A percentile compares a stretch with the other conserved stretches of the same genome.
Evolutionary conservation across 768 basidiomycete species (phyloP).

Genomic region (Macrolepiota fuliginosa): DNA sequence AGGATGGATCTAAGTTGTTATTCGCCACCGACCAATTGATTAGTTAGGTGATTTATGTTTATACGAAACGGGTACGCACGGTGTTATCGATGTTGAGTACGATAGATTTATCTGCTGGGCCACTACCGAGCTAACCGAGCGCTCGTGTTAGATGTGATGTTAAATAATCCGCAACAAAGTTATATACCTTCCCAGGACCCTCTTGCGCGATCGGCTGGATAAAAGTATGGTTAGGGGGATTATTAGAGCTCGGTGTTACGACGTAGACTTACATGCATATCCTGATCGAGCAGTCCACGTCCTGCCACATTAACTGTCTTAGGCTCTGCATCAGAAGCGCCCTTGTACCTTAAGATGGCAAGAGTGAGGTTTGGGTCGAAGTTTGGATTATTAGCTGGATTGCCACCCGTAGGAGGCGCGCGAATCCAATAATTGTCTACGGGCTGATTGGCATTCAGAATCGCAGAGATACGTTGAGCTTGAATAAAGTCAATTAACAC

Average conservation of each 20-base stretch:
- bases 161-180: neutral
- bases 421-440: slow-evolving; percentile 38
- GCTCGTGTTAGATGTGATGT: neutral
- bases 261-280: neutral
- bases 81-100: neutral
- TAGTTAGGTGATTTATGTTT: neutral
- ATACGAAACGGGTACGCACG: neutral
- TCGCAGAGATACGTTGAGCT: slow-evolving; percentile 23
- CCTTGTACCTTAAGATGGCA: slow-evolving; percentile 40
- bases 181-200: neutral
- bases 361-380: slow-evolving; percentile 29
- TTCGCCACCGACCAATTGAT: slow-evolving; percentile 14
- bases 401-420: slow-evolving; percentile 36
- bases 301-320: slow-evolving; percentile 15
- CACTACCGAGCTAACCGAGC: slow-evolving; percentile 4
- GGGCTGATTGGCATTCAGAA: slow-evolving; percentile 25
- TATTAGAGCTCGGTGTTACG: neutral
- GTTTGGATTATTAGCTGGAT: slow-evolving; percentile 9
- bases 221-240: slow-evolving; percentile 6
- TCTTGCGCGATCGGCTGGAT: slow-evolving; percentile 14
- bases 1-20: slow-evolving; percentile 9
- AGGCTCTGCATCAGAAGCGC: slow-evolving; percentile 36
- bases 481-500: neutral
- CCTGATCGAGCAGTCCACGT: slow-evolving; percentile 9
- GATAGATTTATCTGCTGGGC: slow-evolving; percentile 28